Base-by-base conservation (phyloP, 768 basidiomycete species). In the Auricularia heimuer region DNA sequence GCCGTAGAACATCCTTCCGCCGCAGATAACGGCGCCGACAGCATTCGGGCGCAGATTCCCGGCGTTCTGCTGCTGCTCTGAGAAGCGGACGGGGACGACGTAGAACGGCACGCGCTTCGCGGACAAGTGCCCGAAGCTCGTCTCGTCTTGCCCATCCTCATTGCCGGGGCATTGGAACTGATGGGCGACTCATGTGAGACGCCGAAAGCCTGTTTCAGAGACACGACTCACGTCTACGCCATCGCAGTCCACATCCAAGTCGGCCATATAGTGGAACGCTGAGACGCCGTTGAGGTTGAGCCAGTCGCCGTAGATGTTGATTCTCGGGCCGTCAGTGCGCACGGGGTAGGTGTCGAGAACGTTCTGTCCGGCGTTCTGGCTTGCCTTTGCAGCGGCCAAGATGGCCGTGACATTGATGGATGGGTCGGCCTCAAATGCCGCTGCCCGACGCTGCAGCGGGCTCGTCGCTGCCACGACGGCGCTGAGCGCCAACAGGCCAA, bases 221-320 rank as follows among this genome's bases (percentile, higher is more conserved):
- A 29, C 29, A 29, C 12, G 16, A 29, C 56, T 29, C 29, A 60
- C 56, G 24, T 60, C 24, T 6, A 60, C 56, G 6, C 56, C 56
- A 29, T 60, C 56, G 34, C 56, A 60, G 56, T 60, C 56, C 8
- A 35, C 34, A 29, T 60, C 56, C 24, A 60, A 6, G 24, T 60
- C 56, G 29, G 29, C 56, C 16, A 60, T 24, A 10, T 35, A 60
- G 34, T 60, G 56, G 10, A 60, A 33, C 7, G 56, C 56, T 7
- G 56, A 60, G 56, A 60, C 56, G 24, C 56, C 56, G 29, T 24
- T 35, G 29, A 60, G 56, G 34, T 60, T 29, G 29, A 60, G 24
- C 56, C 56, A 60, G 56, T 60, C 56, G 3, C 56, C 56, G 18
- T 60, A 29, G 21, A 60, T 60, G 16, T 60, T 60, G 56, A 60